These are phyloP conservation scores for Aspergillus wentii DNA, from an alignment of 495 filamentous ascomycete species.

Conservation along the genomic window DNA sequence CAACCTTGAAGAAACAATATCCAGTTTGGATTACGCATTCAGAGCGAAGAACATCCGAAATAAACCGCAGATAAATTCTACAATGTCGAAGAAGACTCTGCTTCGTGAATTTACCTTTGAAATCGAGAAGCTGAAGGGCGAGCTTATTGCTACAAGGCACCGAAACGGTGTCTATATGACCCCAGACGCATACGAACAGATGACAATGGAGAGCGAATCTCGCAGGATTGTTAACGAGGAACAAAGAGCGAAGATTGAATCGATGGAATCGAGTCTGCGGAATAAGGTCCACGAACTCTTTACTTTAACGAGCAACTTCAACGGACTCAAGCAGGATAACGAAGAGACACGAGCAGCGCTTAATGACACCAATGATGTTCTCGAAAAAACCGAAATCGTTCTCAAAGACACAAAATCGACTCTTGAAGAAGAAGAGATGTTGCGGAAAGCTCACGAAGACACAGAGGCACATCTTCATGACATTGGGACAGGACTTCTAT, in stretches of 20 bases:
- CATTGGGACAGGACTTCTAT: constrained; percentile 70
- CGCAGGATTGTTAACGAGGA: constrained; percentile 89
- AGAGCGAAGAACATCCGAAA: constrained; percentile 97
- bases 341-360: constrained; percentile 67
- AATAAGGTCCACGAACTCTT: constrained; percentile 92
- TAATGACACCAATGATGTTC: constrained; percentile 69
- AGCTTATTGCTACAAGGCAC: constrained; percentile 87
- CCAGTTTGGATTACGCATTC: constrained; percentile 95
- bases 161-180: constrained; percentile 93
- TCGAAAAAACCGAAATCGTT: constrained; percentile 83
- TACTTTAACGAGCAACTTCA: constrained; percentile 76
- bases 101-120: constrained; percentile 87
- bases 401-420: constrained; percentile 68
- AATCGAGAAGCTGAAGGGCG: constrained; percentile 89
- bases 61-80: constrained; percentile 90
- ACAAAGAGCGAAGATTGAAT: constrained; percentile 85
- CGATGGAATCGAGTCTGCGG: constrained; percentile 80
- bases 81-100: constrained; percentile 86
- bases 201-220: constrained; percentile 86
- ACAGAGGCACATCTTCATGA: constrained; percentile 72
- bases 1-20: constrained; percentile 96
- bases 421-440: constrained; percentile 71
- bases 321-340: constrained; percentile 77
- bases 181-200: constrained; percentile 76
- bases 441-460: constrained; percentile 78